phyloP scores from a whole-genome alignment of 2,329 filamentous ascomycete species.

The Aspergillus calidoustus region DNA sequence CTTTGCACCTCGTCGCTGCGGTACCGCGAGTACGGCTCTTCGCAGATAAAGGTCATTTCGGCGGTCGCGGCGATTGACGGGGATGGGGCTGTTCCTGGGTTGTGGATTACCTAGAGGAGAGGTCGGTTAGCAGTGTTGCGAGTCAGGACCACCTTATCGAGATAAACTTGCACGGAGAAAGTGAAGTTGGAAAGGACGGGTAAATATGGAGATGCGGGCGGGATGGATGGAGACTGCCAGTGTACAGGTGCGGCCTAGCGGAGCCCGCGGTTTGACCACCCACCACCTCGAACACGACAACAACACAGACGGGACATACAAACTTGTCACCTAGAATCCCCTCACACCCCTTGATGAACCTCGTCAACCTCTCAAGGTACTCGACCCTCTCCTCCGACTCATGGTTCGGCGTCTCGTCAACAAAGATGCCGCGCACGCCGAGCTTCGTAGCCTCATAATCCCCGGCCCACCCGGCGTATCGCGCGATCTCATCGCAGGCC shows the following conservation, averaged over 20 bases:
- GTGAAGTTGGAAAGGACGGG: neutral
- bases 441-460: conserved; percentile 13
- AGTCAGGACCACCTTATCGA: neutral
- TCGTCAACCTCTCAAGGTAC: conserved; percentile 13
- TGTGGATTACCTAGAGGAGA: conserved; percentile 20
- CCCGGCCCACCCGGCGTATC: conserved; percentile 21
- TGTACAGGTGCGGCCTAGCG: neutral
- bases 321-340: conserved; percentile 18
- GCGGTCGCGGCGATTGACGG: conserved; percentile 11
- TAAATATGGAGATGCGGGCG: neutral
- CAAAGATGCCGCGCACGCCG: conserved; percentile 22
- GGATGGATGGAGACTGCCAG: too few relatives aligned
- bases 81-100: conserved; percentile 24
- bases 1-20: conserved; percentile 21
- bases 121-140: neutral
- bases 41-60: conserved; percentile 23
- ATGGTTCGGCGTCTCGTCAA: conserved; percentile 27
- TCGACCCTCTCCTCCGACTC: conserved; percentile 2
- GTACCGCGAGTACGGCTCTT: conserved; percentile 21
- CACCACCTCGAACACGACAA: neutral
- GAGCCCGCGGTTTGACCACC: too few relatives aligned
- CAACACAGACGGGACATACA: conserved; percentile 10
- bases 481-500: conserved; percentile 23
- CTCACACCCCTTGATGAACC: conserved; percentile 10
- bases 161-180: neutral